Percentiles rank a stretch among this genome's conserved stretches.
phyloP scores from a whole-genome alignment of 2,329 filamentous ascomycete species.

The Sporothrix brasiliensis region DNA sequence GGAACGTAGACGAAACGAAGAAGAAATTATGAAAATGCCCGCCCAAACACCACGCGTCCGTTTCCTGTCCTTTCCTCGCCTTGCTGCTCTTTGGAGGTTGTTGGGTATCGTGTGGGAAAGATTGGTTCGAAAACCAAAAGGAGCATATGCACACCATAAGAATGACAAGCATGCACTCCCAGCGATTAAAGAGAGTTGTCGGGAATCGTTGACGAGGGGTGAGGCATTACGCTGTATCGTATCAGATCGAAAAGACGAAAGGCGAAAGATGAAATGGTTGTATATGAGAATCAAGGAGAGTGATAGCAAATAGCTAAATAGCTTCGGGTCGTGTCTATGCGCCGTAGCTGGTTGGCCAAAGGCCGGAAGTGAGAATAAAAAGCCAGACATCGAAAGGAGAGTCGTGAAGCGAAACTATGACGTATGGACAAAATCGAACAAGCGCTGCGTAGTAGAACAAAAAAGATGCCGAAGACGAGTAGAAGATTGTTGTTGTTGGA shows the following conservation, averaged over 20 bases:
- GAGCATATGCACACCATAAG: background rate
- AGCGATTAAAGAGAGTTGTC: background rate
- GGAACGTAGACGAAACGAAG: background rate
- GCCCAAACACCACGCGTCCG: conserved; percentile 27
- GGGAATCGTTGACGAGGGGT: background rate
- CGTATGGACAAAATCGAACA: background rate
- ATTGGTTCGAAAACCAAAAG: background rate
- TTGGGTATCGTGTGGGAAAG: conserved; percentile 28
- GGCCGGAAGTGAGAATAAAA: conserved; percentile 20
- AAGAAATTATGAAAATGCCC: conserved; percentile 5
- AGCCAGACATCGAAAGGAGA: conserved; percentile 26
- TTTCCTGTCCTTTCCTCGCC: conserved; percentile 19
- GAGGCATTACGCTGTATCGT: conserved; percentile 31
- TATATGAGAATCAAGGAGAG: conserved; percentile 14
- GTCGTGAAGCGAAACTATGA: conserved; percentile 27
- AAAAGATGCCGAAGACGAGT: background rate
- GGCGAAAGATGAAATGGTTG: conserved; percentile 14
- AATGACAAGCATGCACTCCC: background rate
- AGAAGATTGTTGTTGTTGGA: background rate
- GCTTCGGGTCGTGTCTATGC: conserved; percentile 30
- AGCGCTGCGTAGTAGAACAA: conserved; percentile 29
- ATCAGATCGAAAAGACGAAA: conserved; percentile 18
- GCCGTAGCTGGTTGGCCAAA: conserved; percentile 27
- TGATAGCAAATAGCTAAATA: conserved; percentile 12
- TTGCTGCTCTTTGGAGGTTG: background rate